phyloP scores from a whole-genome alignment of 495 filamentous ascomycete species.

The Neurospora cerealis region DNA sequence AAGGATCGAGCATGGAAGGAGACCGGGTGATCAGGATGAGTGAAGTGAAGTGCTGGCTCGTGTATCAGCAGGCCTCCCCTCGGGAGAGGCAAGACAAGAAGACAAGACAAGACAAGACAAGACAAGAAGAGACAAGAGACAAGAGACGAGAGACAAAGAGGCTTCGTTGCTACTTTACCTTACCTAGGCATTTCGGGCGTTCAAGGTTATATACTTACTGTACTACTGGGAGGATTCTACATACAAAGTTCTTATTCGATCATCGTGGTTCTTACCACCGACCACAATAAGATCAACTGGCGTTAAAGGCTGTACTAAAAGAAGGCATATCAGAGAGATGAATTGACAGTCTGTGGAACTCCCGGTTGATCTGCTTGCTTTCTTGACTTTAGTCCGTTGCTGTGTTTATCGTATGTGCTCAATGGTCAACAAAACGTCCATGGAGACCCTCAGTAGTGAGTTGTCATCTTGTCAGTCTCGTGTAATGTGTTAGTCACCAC shows the following conservation, averaged over 20 bases:
- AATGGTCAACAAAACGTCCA: background rate
- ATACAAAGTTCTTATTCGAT: background rate
- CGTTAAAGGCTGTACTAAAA: background rate
- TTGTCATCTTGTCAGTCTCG: too few relatives aligned
- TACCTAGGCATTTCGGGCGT: background rate
- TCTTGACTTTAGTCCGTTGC: background rate
- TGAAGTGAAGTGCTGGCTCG: background rate
- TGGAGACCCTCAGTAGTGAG: background rate
- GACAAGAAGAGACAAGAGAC: background rate
- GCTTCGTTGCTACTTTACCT: background rate
- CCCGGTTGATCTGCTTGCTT: background rate
- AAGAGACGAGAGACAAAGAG: background rate
- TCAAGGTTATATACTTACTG: background rate
- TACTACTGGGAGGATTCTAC: background rate
- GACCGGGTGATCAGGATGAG: background rate
- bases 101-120: background rate
- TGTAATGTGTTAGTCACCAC: background rate
- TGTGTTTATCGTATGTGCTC: background rate
- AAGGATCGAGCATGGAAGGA: background rate
- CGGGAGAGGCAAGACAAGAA: background rate
- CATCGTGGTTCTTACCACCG: background rate
- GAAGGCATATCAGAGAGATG: background rate
- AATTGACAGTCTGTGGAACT: background rate
- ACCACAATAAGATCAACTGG: background rate
- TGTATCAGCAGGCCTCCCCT: background rate